These are phyloP conservation scores for Alternaria gansuensis DNA, from an alignment of 2,329 filamentous ascomycete genomes.

Conservation along the genomic window DNA sequence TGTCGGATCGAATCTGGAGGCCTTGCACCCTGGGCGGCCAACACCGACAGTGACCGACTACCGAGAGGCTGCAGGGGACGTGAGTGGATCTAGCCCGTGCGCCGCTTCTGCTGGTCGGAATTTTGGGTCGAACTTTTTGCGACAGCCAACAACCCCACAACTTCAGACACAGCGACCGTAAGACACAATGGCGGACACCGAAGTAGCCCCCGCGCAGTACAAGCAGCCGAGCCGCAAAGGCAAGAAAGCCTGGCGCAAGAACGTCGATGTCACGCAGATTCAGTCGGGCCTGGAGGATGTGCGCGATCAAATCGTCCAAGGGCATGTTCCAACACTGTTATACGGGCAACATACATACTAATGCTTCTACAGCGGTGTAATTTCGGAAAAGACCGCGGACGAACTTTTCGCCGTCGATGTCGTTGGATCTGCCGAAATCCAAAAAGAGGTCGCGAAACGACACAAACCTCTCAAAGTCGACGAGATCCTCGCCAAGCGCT, in stretches of 20 bases:
- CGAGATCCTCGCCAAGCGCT: slow-evolving; percentile 87
- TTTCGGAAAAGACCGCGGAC: slow-evolving; percentile 81
- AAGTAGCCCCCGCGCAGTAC: slow-evolving; percentile 76
- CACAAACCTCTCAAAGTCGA: slow-evolving; percentile 87
- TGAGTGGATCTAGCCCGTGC: slow-evolving; percentile 21
- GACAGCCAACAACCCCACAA: slow-evolving; percentile 25
- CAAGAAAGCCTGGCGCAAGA: slow-evolving; percentile 98
- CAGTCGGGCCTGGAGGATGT: slow-evolving; percentile 82
- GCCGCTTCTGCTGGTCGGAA: slow-evolving; percentile 18
- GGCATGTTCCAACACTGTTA: slow-evolving; percentile 63
- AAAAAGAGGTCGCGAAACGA: slow-evolving; percentile 70
- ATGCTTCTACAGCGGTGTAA: slow-evolving; percentile 71
- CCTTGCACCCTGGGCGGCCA: slow-evolving; percentile 24
- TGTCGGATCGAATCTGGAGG: slow-evolving; percentile 29
- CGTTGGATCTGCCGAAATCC: slow-evolving; percentile 72
- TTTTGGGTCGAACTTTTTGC: slow-evolving; percentile 29
- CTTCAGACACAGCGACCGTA: slow-evolving; percentile 12
- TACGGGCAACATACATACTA: slow-evolving; percentile 16
- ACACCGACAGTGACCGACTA: slow-evolving; percentile 25
- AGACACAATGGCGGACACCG: slow-evolving; percentile 34
- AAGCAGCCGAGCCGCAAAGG: slow-evolving; percentile 94
- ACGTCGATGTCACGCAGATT: slow-evolving; percentile 91
- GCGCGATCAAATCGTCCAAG: slow-evolving; percentile 89
- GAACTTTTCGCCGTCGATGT: slow-evolving; percentile 88
- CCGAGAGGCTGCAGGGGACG: slow-evolving; percentile 22